phyloP scores from a whole-genome alignment of 768 basidiomycete genomes.

The Trametes maxima region DNA sequence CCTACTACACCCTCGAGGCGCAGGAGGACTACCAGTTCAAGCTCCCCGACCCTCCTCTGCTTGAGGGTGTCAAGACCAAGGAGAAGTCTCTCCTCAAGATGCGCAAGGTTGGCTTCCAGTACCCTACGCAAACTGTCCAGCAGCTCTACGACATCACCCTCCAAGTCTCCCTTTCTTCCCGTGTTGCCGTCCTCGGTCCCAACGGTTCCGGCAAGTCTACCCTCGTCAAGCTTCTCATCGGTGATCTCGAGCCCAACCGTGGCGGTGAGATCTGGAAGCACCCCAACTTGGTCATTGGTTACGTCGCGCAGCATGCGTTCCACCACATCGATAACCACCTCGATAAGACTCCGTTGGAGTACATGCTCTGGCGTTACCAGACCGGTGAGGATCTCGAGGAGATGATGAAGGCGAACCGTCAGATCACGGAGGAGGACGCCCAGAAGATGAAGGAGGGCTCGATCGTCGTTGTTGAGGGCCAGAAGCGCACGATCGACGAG shows the following conservation, averaged over 20 bases:
- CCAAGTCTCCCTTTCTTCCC: slow-evolving; percentile 96
- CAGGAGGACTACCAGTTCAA: slow-evolving; percentile 98
- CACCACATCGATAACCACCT: slow-evolving; percentile 99
- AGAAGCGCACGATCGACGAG: slow-evolving; percentile 95
- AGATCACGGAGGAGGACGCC: slow-evolving; percentile 84
- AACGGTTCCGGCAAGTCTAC: slow-evolving; percentile 99
- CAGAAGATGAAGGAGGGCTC: slow-evolving; percentile 98
- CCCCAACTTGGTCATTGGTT: slow-evolving; percentile 98
- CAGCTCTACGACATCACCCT: slow-evolving; percentile 94
- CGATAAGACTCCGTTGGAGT: slow-evolving; percentile 98
- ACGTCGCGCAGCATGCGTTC: slow-evolving; percentile 99
- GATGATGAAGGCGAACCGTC: slow-evolving; percentile 87
- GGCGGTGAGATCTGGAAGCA: slow-evolving; percentile 99
- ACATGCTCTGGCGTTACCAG: slow-evolving; percentile 99
- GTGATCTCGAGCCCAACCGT: slow-evolving; percentile 95
- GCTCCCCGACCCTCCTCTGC: slow-evolving; percentile 94
- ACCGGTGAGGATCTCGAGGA: slow-evolving; percentile 99
- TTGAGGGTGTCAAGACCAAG: slow-evolving; percentile 99
- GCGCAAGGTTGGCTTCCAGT: slow-evolving; percentile 98
- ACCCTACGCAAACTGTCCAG: slow-evolving; percentile 82
- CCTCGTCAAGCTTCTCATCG: slow-evolving; percentile 94
- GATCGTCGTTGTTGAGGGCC: slow-evolving; percentile 84
- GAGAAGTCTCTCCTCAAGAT: slow-evolving; percentile 97
- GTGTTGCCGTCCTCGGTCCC: slow-evolving; percentile 97
- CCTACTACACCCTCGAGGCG: slow-evolving; percentile 96